These are phyloP conservation scores for Xerocomus nothofagi DNA, from an alignment of 1,284 basidiomycete species.

Conservation along the genomic window DNA sequence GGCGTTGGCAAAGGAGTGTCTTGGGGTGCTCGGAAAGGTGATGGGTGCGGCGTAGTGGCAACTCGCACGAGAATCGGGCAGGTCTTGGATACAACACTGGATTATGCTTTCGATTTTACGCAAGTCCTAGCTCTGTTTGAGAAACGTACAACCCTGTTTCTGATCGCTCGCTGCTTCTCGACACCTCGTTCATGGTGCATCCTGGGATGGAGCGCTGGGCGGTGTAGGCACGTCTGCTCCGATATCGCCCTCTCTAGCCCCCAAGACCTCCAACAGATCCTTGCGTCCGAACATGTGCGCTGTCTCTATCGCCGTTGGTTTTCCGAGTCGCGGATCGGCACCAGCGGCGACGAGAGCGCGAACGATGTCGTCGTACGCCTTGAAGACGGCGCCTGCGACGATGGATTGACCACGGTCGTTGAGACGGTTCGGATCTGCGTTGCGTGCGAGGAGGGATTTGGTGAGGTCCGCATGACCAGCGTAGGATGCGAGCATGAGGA, in stretches of 20 bases:
- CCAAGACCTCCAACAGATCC: slow-evolving; percentile 54
- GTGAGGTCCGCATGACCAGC: slow-evolving; percentile 67
- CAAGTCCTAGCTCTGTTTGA: background rate
- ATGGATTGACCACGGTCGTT: slow-evolving; percentile 82
- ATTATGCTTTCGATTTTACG: background rate
- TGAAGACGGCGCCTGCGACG: slow-evolving; percentile 83
- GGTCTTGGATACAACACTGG: background rate
- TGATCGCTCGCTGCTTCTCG: background rate
- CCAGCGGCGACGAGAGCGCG: slow-evolving; percentile 58
- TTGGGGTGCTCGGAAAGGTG: slow-evolving; percentile 73
- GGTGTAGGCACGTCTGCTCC: slow-evolving; percentile 30
- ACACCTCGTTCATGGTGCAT: background rate
- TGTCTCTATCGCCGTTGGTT: slow-evolving; percentile 72
- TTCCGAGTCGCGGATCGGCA: slow-evolving; percentile 68
- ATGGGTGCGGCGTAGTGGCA: slow-evolving; percentile 49
- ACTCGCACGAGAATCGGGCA: background rate
- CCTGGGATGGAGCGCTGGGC: slow-evolving; percentile 9
- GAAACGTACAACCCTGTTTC: background rate
- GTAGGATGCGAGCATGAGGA: slow-evolving; percentile 84
- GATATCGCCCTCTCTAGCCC: slow-evolving; percentile 56
- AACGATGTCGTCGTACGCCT: slow-evolving; percentile 64
- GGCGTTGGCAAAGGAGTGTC: slow-evolving; percentile 64
- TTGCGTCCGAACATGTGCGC: slow-evolving; percentile 65
- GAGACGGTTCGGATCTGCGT: slow-evolving; percentile 67
- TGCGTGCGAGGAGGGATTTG: slow-evolving; percentile 50